phyloP scores from a whole-genome alignment of 306 rosid genomes.

The Cucurbita ficifolia region DNA sequence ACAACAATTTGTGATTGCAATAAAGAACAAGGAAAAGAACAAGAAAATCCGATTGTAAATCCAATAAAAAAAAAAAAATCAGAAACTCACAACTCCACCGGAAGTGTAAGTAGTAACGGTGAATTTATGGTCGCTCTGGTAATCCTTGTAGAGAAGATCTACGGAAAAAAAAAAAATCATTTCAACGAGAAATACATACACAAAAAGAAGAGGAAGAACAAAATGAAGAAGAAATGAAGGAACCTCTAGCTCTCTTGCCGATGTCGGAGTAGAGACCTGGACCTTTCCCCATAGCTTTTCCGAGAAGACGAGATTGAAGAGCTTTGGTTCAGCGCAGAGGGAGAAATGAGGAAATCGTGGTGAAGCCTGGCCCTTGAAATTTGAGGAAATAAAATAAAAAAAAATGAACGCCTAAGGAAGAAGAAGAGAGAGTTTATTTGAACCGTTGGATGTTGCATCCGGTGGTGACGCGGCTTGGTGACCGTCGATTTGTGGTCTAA shows the following conservation, averaged over 20 bases:
- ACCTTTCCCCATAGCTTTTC: conserved; percentile 69
- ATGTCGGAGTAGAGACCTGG: conserved; percentile 88
- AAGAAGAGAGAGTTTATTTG: background rate
- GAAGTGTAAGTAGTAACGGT: conserved; percentile 62
- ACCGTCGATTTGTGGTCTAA: conserved; percentile 25
- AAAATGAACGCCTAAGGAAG: conserved; percentile 13
- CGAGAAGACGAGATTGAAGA: conserved; percentile 3
- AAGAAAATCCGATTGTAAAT: background rate
- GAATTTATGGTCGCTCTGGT: conserved; percentile 89
- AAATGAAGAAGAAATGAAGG: background rate
- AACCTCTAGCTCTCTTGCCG: conserved; percentile 88
- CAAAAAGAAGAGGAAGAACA: background rate
- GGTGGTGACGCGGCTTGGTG: background rate
- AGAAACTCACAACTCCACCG: conserved; percentile 53
- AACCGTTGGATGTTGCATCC: conserved; percentile 23
- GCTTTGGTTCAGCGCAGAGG: background rate
- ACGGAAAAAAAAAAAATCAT: background rate
- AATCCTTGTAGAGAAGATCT: conserved; percentile 90
- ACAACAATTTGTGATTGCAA: background rate
- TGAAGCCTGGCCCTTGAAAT: background rate
- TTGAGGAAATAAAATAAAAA: background rate
- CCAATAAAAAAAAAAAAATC: background rate
- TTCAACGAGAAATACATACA: background rate
- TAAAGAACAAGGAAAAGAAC: background rate
- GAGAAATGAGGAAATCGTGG: conserved; percentile 1